phyloP scores from a whole-genome alignment of 1,284 basidiomycete genomes.

The Rhodotorula sp. region DNA sequence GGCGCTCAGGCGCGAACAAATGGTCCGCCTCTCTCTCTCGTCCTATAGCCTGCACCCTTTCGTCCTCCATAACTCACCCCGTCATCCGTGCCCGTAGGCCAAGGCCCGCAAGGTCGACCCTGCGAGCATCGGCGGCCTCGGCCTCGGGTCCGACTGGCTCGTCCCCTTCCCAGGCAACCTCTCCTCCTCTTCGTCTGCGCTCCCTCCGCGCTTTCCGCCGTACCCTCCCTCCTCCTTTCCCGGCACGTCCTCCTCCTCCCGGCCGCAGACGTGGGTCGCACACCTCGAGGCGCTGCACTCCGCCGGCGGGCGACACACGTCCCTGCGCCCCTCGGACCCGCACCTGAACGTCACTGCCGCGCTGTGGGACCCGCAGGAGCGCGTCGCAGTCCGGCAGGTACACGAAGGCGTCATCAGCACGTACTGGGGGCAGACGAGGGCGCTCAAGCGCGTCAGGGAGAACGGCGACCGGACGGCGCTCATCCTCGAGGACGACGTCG shows the following conservation, averaged over 20 bases:
- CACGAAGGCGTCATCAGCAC: slow-evolving; percentile 42
- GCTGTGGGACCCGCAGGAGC: slow-evolving; percentile 44
- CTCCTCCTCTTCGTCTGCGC: not conserved
- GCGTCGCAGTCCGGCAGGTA: slow-evolving; percentile 37
- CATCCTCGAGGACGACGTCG: slow-evolving; percentile 48
- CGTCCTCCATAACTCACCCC: not conserved
- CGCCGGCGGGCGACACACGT: slow-evolving; percentile 10
- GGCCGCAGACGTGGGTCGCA: slow-evolving; percentile 24
- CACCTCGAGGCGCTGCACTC: slow-evolving; percentile 34
- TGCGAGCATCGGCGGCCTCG: slow-evolving; percentile 37
- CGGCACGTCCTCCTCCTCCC: not conserved
- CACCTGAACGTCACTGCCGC: slow-evolving; percentile 26
- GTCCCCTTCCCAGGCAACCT: slow-evolving; percentile 23
- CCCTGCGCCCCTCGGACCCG: slow-evolving; percentile 10
- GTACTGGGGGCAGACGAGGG: slow-evolving; percentile 43
- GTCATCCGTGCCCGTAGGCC: not conserved
- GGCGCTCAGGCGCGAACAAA: slow-evolving; percentile 28
- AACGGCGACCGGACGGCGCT: slow-evolving; percentile 44
- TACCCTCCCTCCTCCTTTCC: not conserved
- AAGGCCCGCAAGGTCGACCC: not conserved
- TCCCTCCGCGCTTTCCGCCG: slow-evolving; percentile 4
- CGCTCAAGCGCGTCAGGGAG: slow-evolving; percentile 35
- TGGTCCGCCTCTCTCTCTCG: slow-evolving; percentile 31
- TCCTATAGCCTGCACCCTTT: no score
- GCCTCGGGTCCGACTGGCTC: slow-evolving; percentile 34